phyloP scores from a whole-genome alignment of 306 rosid genomes.

The Trichosanthes truncata region DNA sequence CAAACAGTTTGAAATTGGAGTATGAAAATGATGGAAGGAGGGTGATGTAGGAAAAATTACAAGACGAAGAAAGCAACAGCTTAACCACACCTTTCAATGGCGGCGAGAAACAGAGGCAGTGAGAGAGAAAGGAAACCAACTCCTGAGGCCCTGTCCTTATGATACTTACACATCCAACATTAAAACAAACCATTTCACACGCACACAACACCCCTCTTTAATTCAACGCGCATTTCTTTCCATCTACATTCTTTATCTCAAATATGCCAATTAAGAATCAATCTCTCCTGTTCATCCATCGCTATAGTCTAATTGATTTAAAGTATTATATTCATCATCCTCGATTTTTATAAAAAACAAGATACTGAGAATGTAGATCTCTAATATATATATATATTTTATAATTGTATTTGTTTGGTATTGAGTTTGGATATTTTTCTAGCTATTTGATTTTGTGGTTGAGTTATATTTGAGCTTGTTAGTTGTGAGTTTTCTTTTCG shows the following conservation, averaged over 20 bases:
- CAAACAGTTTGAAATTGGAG: neutral
- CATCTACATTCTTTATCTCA: too few species aligned
- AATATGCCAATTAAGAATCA: too few species aligned
- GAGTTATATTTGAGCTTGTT: neutral
- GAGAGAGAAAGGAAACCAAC: neutral
- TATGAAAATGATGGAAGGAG: neutral
- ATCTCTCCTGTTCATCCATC: too few species aligned
- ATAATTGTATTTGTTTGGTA: neutral
- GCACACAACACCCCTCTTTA: neutral
- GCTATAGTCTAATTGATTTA: too few species aligned
- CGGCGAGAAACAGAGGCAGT: constrained; percentile 3
- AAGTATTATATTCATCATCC: too few species aligned
- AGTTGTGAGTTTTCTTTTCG: neutral
- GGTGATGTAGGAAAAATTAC: neutral
- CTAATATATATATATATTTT: neutral
- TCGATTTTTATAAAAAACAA: neutral
- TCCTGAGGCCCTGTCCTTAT: neutral
- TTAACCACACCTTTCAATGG: constrained; percentile 1
- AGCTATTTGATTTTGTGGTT: neutral
- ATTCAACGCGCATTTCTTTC: too few species aligned
- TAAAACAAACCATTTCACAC: neutral
- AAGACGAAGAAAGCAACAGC: constrained; percentile 2
- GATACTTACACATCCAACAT: neutral
- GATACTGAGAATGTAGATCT: neutral
- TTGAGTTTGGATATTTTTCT: neutral